Base-by-base conservation (phyloP, 2,329 filamentous ascomycete species). In the Ophiostoma novo-ulmi region DNA sequence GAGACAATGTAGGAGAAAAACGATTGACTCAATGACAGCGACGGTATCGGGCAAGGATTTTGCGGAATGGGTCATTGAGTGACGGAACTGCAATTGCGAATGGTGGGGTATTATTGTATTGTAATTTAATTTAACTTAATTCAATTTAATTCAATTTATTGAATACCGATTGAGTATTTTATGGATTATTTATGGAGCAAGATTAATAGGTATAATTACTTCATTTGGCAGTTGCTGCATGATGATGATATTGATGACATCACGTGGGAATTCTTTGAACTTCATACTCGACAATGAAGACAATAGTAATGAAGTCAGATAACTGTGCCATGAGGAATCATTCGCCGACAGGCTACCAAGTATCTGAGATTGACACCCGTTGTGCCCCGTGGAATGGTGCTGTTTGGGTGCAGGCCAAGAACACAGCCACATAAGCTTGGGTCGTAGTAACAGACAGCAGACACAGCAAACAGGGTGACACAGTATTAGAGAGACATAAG, bases 391-490 rank as follows among this genome's bases (percentile, higher is more conserved):
- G 22, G 52, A 36, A 13, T 63, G 26, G 58, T 63, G 58, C 52
- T 58, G n/a, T 31, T 58, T 63, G 26, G 26, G 58, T n/a, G 20
- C 20, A 63, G 38, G 44, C 63, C 69, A 38, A 70, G 64, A 70
- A 67, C 69, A 67, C 64, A 67, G 69, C 69, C 69, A 70, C 69
- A 35, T 26, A 20, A 35, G 58, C 26, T 13, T 35, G 22, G 26
- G 11, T 8, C 26, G 26, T 26, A 61, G 26, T 63, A 61, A 8
- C 35, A 14, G 55, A 31, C 2, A 55, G 44, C 7, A 48, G 44
- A 17, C 6, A 48, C 20, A 48, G 44, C 44, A 48, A 6, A 20
- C 7, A 55, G 7, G 20, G 22, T 26, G 26, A 55, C 52, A 55
- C 20, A 26, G 52, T 26, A 22, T 11, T n/a, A 22, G 48, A 55